Evolutionary conservation across 805 yeast genomes (phyloP), one percentile per base, ranked within the genome.

Genomic region (Suhomyces faveliae): DNA sequence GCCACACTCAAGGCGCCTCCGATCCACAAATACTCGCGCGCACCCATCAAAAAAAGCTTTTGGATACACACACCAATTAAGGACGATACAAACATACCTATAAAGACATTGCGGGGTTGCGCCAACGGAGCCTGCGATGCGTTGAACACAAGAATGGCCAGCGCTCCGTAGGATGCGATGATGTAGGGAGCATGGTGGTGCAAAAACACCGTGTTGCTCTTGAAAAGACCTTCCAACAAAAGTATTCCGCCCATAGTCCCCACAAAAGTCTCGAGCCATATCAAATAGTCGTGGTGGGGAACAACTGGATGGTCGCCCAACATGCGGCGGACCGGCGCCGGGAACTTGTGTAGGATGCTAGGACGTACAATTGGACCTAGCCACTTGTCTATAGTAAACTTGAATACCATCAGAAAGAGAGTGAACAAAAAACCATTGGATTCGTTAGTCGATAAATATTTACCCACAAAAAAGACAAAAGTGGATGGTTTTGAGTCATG

Each of bases 161-260:
- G 68, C 0, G 89, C 89, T 0, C 84, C 89, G 53, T 79, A 79
- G 52, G 76, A 67, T 2, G 83, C 84, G 35, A 79, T 65, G n/a
- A 80, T 68, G 9, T 70, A 56, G 3, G 83, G 83, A 0, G 79
- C 75, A 44, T 64, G 57, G 49, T 70, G 73, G 17, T 51, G 41
- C 3, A 63, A 56, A 53, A 79, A 78, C 0, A 68, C 75, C 0
- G 69, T 66, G 43, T 64, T 64, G 43, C 60, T 58, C 50, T 60
- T 64, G 57, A 79, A 79, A 0, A 79, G 67, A 0, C 75, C 82
- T 56, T 74, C 80, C 9, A 79, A 48, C 2, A 74, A 52, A 8
- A 74, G 60, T 0, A 79, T 62, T 0, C 82, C 81, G n/a, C 64
- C 59, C 51, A 79, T 78, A 0, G 81, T 55, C 1, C 76, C 70